Evolutionary conservation across 768 basidiomycete genomes (phyloP).

Genomic region (Auriscalpium vulgare): DNA sequence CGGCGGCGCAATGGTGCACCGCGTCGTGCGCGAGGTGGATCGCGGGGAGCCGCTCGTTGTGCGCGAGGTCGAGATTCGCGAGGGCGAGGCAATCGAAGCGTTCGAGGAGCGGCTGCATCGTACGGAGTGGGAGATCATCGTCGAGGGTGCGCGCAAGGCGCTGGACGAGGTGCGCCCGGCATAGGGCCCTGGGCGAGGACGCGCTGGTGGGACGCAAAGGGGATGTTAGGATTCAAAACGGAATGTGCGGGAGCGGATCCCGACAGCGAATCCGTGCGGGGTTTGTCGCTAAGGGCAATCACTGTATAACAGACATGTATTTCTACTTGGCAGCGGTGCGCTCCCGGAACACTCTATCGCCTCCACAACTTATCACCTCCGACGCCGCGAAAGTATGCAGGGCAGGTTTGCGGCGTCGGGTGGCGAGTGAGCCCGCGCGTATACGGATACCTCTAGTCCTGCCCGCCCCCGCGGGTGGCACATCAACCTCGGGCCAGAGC

Average conservation of each 20-base stretch:
- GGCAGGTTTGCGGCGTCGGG: too few species aligned
- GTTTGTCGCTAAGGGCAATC: too few species aligned
- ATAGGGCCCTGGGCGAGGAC: neutral
- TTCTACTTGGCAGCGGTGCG: neutral
- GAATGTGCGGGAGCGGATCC: neutral
- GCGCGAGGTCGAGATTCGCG: conserved; percentile 60
- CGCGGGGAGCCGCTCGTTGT: conserved; percentile 84
- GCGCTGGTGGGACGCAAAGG: neutral
- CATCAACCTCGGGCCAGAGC: too few species aligned
- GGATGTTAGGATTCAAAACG: neutral
- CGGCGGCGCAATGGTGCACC: conserved; percentile 90
- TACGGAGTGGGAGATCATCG: conserved; percentile 87
- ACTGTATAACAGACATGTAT: neutral
- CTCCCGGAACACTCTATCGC: neutral
- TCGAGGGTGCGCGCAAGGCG: conserved; percentile 70
- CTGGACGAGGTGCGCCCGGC: conserved; percentile 40
- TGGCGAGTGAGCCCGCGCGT: too few species aligned
- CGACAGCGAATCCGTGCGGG: too few species aligned
- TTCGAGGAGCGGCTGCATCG: conserved; percentile 74
- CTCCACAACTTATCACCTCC: too few species aligned
- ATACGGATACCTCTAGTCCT: too few species aligned
- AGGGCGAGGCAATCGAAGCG: conserved; percentile 63
- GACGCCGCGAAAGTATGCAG: too few species aligned
- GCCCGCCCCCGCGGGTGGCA: too few species aligned
- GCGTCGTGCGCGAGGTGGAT: conserved; percentile 90